Evolutionary conservation across 306 rosid genomes (phyloP).

Genomic region (Acacia melanoxylon): DNA sequence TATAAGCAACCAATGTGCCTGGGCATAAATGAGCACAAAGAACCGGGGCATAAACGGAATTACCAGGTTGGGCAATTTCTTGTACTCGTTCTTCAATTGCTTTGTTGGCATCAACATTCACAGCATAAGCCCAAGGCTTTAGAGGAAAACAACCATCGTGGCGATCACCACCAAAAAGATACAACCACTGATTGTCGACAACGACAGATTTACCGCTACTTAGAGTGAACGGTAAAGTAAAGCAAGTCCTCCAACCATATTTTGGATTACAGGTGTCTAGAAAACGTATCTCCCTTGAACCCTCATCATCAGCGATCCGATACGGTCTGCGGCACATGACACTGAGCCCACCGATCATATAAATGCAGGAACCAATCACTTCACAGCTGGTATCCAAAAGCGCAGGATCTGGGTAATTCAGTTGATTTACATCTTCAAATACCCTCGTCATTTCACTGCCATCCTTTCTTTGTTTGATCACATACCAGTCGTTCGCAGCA

Average conservation of each 20-base stretch:
- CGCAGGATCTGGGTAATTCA: not conserved
- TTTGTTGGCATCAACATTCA: not conserved
- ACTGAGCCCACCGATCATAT: not conserved
- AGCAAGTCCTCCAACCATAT: not conserved
- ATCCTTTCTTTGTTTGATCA: not conserved
- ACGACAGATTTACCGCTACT: not conserved
- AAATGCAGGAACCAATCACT: not conserved
- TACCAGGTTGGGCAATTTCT: not conserved
- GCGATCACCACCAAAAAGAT: not conserved
- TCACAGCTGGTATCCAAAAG: not conserved
- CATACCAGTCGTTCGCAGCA: not conserved
- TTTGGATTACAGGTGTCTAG: not conserved
- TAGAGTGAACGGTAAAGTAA: not conserved
- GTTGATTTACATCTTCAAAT: not conserved
- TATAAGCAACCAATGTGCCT: not conserved
- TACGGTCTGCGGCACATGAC: not conserved
- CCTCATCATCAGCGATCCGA: not conserved
- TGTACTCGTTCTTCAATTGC: not conserved
- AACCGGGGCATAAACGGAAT: too few relatives aligned
- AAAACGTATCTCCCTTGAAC: not conserved
- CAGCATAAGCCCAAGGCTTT: not conserved
- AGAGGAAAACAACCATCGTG: too few relatives aligned
- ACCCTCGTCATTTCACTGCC: not conserved
- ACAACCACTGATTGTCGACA: not conserved
- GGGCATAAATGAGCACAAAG: not conserved